Evolutionary conservation across 257 asterid species (phyloP).

Genomic region (Solanum ossicruentum): DNA sequence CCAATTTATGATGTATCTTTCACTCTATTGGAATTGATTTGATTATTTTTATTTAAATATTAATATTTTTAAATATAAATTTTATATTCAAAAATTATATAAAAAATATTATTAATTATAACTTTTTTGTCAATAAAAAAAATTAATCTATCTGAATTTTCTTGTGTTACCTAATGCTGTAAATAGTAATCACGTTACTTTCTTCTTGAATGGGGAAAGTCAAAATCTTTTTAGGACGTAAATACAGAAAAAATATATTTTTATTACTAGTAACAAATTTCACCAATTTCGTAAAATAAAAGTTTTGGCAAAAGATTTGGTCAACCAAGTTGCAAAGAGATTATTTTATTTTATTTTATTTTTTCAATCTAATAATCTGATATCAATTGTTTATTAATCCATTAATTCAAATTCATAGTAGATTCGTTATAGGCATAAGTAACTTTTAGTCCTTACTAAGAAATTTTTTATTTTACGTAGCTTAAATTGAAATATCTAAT

Average conservation of each 20-base stretch:
- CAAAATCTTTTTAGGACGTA: neutral
- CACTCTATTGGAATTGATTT: rapidly evolving
- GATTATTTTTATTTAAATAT: neutral
- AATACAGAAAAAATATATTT: neutral
- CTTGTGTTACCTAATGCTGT: neutral
- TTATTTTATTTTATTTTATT: neutral
- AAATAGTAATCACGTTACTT: neutral
- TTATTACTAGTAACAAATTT: neutral
- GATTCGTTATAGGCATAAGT: neutral
- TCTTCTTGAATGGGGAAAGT: neutral
- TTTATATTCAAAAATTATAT: neutral
- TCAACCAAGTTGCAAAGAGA: neutral
- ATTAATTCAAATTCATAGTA: neutral
- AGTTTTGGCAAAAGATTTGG: neutral
- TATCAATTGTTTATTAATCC: rapidly evolving
- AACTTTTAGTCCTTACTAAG: neutral
- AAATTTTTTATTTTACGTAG: neutral
- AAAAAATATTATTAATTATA: too few species aligned
- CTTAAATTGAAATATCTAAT: neutral
- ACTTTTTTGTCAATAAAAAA: neutral
- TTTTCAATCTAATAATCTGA: neutral
- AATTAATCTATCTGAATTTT: neutral
- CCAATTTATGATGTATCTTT: neutral
- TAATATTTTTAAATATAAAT: neutral
- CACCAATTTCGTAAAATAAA: neutral